A percentile compares a stretch with the other conserved stretches of the same genome.
Evolutionary conservation across 441 rosid genomes (phyloP).

Genomic region (Breynia disticha): DNA sequence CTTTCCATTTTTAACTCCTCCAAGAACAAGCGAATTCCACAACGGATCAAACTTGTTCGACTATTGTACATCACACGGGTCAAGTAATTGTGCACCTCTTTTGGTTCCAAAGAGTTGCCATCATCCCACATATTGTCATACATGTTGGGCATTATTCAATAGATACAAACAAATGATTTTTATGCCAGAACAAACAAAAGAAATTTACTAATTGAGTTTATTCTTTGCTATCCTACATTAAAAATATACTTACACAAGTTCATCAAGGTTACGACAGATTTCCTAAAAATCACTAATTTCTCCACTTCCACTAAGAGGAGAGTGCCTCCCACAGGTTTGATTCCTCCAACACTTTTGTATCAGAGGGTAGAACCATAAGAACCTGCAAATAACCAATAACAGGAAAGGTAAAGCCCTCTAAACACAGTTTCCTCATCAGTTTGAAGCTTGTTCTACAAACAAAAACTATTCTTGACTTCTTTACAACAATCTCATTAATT

Average conservation of each 20-base stretch:
- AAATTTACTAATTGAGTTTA: background rate
- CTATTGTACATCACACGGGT: conserved; percentile 94
- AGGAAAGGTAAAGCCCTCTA: background rate
- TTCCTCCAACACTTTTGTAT: conserved; percentile 80
- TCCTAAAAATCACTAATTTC: conserved; percentile 97
- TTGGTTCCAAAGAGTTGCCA: conserved; percentile 97
- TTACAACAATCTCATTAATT: too few species aligned
- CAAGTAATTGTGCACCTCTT: conserved; percentile 93
- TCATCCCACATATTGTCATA: conserved; percentile 99
- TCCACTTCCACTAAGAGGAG: conserved; percentile 94
- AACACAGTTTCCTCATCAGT: too few species aligned
- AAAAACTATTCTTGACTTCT: too few species aligned
- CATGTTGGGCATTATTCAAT: conserved; percentile 40
- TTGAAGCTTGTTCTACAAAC: too few species aligned
- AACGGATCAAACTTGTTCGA: conserved; percentile 93
- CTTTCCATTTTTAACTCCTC: conserved; percentile 90
- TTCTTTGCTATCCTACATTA: background rate
- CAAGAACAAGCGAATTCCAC: conserved; percentile 96
- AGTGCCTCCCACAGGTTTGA: conserved; percentile 86
- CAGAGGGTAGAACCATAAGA: conserved; percentile 94
- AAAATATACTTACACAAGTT: conserved; percentile 55
- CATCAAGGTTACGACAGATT: conserved; percentile 75
- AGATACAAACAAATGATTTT: conserved; percentile 6
- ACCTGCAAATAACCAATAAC: conserved; percentile 30
- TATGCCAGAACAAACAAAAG: background rate